These are phyloP conservation scores for Xylaria sp. DNA, from an alignment of 2,329 filamentous ascomycete genomes.

Conservation along the genomic window DNA sequence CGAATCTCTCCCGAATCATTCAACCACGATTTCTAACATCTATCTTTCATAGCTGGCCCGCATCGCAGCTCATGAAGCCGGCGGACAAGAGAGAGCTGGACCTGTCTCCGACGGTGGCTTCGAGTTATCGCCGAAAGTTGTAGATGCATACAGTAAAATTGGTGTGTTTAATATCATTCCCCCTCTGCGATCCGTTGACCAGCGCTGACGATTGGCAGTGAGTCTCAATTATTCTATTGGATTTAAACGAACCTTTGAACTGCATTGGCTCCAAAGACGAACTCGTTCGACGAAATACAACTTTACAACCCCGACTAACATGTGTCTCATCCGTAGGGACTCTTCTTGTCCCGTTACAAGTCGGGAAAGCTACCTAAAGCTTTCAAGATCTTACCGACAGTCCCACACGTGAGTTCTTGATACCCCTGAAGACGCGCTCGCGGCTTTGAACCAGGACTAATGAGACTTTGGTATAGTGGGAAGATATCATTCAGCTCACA, in stretches of 20 bases:
- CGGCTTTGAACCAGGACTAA: constrained; percentile 6
- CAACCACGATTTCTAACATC: constrained; percentile 1
- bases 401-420: constrained; percentile 53
- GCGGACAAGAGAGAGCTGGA: constrained; percentile 40
- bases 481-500: constrained; percentile 80
- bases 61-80: constrained; percentile 85
- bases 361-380: constrained; percentile 95
- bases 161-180: constrained; percentile 19
- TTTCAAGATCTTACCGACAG: constrained; percentile 91
- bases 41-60: constrained; percentile 57
- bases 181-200: not conserved
- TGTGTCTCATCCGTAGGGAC: constrained; percentile 32
- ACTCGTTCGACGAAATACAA: constrained; percentile 2
- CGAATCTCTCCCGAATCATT: not conserved
- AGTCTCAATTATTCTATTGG: not conserved
- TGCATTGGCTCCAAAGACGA: not conserved
- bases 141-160: constrained; percentile 89
- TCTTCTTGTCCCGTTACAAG: constrained; percentile 84
- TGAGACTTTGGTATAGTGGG: constrained; percentile 51
- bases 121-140: constrained; percentile 82
- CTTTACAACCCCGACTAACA: constrained; percentile 1
- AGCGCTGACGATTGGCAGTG: constrained; percentile 12
- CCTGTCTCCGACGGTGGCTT: constrained; percentile 68
- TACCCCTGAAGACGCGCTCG: not conserved
- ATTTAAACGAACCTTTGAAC: not conserved